Conservation (phyloP, 352 stramenopile genomes). For the Globisporangium camurandrum region DNA sequence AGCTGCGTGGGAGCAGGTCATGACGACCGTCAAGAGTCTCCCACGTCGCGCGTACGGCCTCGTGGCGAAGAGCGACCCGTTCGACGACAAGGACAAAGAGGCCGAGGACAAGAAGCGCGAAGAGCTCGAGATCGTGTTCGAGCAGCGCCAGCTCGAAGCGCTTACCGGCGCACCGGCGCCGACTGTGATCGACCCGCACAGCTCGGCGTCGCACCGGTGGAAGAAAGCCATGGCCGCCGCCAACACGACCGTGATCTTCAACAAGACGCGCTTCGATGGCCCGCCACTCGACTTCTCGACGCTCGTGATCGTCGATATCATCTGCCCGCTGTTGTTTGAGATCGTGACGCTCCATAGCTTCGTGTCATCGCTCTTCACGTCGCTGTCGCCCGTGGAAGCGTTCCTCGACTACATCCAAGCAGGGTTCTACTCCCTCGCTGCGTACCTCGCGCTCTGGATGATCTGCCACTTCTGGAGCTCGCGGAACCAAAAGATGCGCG, state of each 20-base stretch:
- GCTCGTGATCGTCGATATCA: conserved; percentile 75
- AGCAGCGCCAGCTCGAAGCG: conserved; percentile 28
- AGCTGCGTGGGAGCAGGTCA: conserved; percentile 48
- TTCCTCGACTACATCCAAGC: conserved; percentile 82
- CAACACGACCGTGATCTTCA: conserved; percentile 63
- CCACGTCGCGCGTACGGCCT: conserved; percentile 29
- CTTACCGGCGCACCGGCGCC: not conserved
- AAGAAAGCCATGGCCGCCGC: conserved; percentile 66
- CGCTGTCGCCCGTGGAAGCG: conserved; percentile 53
- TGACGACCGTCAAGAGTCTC: conserved; percentile 27
- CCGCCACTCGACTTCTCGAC: conserved; percentile 79
- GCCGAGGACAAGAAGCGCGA: conserved; percentile 58
- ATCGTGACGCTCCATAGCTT: conserved; percentile 69
- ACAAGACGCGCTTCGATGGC: conserved; percentile 72
- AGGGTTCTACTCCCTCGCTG: conserved; percentile 68
- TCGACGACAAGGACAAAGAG: conserved; percentile 71
- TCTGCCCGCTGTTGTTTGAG: conserved; percentile 80
- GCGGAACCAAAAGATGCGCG: conserved; percentile 80
- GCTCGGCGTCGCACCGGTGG: conserved; percentile 38
- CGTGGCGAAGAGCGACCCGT: conserved; percentile 53
- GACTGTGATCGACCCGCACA: conserved; percentile 3
- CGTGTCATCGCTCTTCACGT: conserved; percentile 40
- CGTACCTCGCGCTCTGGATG: conserved; percentile 75
- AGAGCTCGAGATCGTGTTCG: conserved; percentile 52
- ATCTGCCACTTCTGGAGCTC: conserved; percentile 82